phyloP scores from a whole-genome alignment of 768 basidiomycete species.

The Trametes cinnabarina region DNA sequence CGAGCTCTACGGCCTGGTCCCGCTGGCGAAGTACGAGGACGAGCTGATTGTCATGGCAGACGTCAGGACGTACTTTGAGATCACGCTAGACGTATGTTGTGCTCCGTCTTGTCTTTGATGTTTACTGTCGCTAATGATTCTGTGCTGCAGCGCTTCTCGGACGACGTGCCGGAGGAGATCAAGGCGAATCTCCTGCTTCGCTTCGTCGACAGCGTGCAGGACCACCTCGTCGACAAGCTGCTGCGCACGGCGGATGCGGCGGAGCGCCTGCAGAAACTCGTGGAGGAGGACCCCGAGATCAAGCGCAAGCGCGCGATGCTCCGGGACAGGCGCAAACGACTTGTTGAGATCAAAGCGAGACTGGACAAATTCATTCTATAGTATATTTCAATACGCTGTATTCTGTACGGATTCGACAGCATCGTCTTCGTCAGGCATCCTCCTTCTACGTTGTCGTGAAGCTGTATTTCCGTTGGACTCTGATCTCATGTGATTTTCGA shows the following conservation, averaged over 20 bases:
- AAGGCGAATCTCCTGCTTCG: conserved; percentile 44
- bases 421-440: too few relatives aligned
- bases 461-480: too few relatives aligned
- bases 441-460: too few relatives aligned
- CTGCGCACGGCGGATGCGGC: conserved; percentile 22
- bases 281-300: conserved; percentile 42
- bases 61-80: conserved; percentile 70
- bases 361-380: conserved; percentile 25
- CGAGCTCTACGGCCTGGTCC: conserved; percentile 53
- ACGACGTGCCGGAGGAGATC: conserved; percentile 50
- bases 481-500: too few relatives aligned
- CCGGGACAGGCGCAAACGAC: conserved; percentile 24
- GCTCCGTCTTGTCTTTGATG: conserved; percentile 43
- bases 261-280: conserved; percentile 28
- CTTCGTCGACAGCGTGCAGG: conserved; percentile 36
- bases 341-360: conserved; percentile 35
- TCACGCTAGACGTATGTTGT: conserved; percentile 38
- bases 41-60: conserved; percentile 66
- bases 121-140: not conserved
- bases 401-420: too few relatives aligned
- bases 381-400: too few relatives aligned
- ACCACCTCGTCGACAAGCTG: conserved; percentile 36
- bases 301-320: conserved; percentile 33
- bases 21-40: conserved; percentile 35
- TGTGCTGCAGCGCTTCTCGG: conserved; percentile 50